Evolutionary conservation across 495 filamentous ascomycete species (phyloP), one percentile per base, ranked within the genome.

Genomic region (Hyaloscypha finlandica): DNA sequence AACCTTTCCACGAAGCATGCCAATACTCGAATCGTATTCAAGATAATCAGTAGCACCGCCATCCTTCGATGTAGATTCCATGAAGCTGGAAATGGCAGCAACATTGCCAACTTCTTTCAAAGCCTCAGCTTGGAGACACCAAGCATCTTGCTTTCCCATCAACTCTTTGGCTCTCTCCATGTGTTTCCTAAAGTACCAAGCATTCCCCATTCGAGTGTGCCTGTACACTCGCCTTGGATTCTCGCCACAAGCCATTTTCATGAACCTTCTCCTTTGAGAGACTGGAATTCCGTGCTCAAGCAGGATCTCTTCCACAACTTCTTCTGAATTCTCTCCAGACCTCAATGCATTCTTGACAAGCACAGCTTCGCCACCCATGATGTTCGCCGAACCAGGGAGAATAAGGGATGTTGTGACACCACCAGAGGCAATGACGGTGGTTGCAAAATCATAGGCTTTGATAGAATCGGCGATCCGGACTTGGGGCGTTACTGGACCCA

Each of bases 181-280:
- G 19, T 86, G 84, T 48, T 88, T 83, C 11, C 87, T 79, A 61
- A 90, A 88, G 56, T 85, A 77, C 84, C 83, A 90, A 48, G 86
- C 85, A 72, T 88, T 85, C 9, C 84, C 86, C 71, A 88, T 74
- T 19, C 80, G 76, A 67, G 80, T 86, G 54, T 71, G 76, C 25
- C 77, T 83, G 68, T 87, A 88, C 4, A 84, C 81, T 8, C 80
- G 67, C 75, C 84, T 83, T 4, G 88, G 77, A 70, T 90, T 90
- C 76, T 89, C 87, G 8, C 88, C 88, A 59, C 87, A 89, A 1
- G 88, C 88, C 88, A 90, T 90, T 77, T 90, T 90, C 78, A 90
- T 85, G 74, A 85, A 89, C 42, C 71, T 70, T 57, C 80, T 77
- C 39, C 80, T 75, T 53, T 81, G 73, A 11, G 70, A 69, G 31